A percentile compares a stretch with the other conserved stretches of the same genome.
Evolutionary conservation across 2,329 filamentous ascomycete species (phyloP).

Genomic region (Diaporthe sp.): DNA sequence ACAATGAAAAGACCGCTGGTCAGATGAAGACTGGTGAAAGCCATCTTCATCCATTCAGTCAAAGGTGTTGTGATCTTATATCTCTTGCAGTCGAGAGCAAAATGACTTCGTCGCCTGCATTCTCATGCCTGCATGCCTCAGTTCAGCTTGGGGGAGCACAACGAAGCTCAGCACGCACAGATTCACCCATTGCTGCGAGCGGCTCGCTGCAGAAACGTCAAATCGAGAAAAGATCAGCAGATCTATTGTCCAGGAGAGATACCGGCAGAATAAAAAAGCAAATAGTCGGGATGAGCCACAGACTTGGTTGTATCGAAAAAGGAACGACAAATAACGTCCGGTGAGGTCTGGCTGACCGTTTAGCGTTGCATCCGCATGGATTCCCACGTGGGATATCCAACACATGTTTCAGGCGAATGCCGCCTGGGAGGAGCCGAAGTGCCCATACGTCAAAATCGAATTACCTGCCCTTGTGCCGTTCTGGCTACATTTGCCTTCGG

Average conservation of each 20-base stretch:
- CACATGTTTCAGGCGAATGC: slow-evolving; percentile 20
- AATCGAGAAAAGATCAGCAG: neutral
- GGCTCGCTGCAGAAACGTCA: neutral
- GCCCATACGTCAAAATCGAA: neutral
- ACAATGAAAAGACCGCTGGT: too few species aligned
- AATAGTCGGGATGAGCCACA: neutral
- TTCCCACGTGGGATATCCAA: neutral
- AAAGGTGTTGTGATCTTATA: neutral
- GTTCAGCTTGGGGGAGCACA: neutral
- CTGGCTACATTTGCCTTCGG: neutral
- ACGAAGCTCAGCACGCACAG: neutral
- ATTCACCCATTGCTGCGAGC: neutral
- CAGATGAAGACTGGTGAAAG: neutral
- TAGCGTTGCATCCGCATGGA: neutral
- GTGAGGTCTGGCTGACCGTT: neutral
- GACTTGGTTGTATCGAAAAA: neutral
- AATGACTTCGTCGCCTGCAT: neutral
- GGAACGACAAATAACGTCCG: neutral
- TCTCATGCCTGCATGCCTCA: neutral
- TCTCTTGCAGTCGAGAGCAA: neutral
- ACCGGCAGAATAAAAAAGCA: neutral
- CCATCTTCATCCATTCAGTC: neutral
- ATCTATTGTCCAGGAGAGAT: neutral
- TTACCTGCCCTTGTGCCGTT: neutral
- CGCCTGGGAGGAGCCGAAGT: slow-evolving; percentile 9